Percentiles rank a stretch among this genome's conserved stretches.
Evolutionary conservation across 2,329 filamentous ascomycete genomes (phyloP).

Genomic region (Dactylellina cionopaga): DNA sequence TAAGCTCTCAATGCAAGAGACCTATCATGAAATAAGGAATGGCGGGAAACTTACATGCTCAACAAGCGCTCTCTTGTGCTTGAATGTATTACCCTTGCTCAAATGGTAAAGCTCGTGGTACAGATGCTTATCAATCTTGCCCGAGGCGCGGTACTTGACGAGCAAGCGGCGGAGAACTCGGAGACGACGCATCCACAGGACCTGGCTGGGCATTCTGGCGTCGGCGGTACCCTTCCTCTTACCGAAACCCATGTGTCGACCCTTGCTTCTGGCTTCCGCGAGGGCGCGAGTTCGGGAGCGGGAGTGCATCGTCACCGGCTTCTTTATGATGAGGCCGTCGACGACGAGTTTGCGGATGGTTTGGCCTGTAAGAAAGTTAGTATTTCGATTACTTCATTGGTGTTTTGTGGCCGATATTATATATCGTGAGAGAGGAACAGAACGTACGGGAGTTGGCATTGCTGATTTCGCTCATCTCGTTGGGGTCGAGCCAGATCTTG

Average conservation of each 20-base stretch:
- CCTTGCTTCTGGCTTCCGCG: constrained; percentile 91
- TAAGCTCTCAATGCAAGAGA: too few relatives aligned
- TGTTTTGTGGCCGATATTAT: neutral
- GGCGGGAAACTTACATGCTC: constrained; percentile 86
- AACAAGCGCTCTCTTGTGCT: constrained; percentile 99
- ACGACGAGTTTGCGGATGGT: constrained; percentile 99
- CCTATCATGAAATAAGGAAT: constrained; percentile 11
- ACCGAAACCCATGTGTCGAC: constrained; percentile 98
- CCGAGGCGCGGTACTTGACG: constrained; percentile 99
- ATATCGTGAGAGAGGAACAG: neutral
- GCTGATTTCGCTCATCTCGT: constrained; percentile 98
- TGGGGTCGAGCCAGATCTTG: constrained; percentile 99
- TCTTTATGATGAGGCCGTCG: constrained; percentile 99
- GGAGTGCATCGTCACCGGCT: constrained; percentile 99
- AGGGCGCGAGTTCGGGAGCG: constrained; percentile 94
- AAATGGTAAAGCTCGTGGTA: constrained; percentile 99
- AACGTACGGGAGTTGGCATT: constrained; percentile 92
- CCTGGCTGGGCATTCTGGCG: constrained; percentile 95
- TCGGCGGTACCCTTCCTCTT: constrained; percentile 99
- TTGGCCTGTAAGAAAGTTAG: constrained; percentile 66
- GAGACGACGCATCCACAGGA: constrained; percentile 99
- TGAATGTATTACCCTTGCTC: constrained; percentile 99
- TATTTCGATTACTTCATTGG: neutral
- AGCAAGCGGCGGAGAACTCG: constrained; percentile 98
- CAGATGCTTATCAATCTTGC: constrained; percentile 99